Conservation (phyloP, 2,329 filamentous ascomycete genomes). For the Fusarium goolgardi region DNA sequence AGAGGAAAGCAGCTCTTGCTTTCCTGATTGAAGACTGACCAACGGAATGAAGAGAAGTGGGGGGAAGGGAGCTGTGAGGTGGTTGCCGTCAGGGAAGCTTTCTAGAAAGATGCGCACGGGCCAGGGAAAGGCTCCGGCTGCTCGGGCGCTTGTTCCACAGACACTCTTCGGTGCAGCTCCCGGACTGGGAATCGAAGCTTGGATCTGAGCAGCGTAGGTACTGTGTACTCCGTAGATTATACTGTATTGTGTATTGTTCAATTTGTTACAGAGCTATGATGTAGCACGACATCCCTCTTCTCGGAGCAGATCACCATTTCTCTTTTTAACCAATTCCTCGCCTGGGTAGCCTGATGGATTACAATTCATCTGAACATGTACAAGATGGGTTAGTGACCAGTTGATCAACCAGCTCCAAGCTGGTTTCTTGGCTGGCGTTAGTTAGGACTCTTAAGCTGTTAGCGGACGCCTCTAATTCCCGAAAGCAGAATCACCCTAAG, state of each 20-base stretch:
- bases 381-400: neutral
- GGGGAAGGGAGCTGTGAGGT: constrained; percentile 32
- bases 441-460: constrained; percentile 15
- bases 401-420: neutral
- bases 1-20: constrained; percentile 30
- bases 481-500: constrained; percentile 39
- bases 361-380: neutral
- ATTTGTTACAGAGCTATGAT: constrained; percentile 5
- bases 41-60: constrained; percentile 44
- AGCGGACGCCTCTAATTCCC: constrained; percentile 27
- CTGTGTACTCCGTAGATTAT: constrained; percentile 20
- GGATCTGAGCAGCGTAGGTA: neutral
- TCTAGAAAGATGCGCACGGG: constrained; percentile 48
- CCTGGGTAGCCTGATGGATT: neutral
- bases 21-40: constrained; percentile 18
- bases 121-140: constrained; percentile 27
- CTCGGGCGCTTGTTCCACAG: constrained; percentile 43
- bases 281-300: constrained; percentile 7
- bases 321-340: neutral
- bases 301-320: constrained; percentile 13
- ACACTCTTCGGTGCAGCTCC: constrained; percentile 47
- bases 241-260: constrained; percentile 1
- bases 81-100: constrained; percentile 47
- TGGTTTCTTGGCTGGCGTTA: constrained; percentile 9
- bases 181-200: constrained; percentile 33